Percentiles rank a stretch among this genome's conserved stretches.
Evolutionary conservation across 371 early-diverging fungal species (phyloP).

Genomic region (Circinella umbellata): DNA sequence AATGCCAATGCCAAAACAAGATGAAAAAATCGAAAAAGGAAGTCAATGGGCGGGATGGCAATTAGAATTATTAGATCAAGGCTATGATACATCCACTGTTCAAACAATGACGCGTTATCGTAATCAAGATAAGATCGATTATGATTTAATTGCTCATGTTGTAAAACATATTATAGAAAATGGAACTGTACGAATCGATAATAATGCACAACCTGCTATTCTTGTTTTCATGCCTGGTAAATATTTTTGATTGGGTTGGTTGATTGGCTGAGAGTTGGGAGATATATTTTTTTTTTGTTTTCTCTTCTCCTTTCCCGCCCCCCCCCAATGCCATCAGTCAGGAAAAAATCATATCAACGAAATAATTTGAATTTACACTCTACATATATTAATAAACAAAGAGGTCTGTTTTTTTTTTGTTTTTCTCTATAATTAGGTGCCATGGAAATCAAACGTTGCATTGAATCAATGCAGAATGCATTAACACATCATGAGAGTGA

Average conservation of each 20-base stretch:
- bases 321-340: no score
- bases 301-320: no score
- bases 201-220: constrained; percentile 54
- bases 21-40: constrained; percentile 29
- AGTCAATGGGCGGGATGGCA: constrained; percentile 51
- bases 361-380: no score
- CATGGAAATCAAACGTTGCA: constrained; percentile 75
- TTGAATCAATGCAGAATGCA: constrained; percentile 52
- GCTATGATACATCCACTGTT: constrained; percentile 53
- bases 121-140: constrained; percentile 66
- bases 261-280: no score
- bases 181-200: constrained; percentile 39
- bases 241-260: no score
- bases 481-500: constrained; percentile 28
- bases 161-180: constrained; percentile 64
- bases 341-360: no score
- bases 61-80: constrained; percentile 45
- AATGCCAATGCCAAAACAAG: constrained; percentile 38
- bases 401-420: no score
- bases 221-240: constrained; percentile 78
- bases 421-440: no score
- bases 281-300: no score
- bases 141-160: constrained; percentile 65
- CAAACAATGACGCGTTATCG: constrained; percentile 46
- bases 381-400: no score